Evolutionary conservation across 140 eudicot species (phyloP), one percentile per base, ranked within the genome.

Genomic region (Bidens hawaiensis): DNA sequence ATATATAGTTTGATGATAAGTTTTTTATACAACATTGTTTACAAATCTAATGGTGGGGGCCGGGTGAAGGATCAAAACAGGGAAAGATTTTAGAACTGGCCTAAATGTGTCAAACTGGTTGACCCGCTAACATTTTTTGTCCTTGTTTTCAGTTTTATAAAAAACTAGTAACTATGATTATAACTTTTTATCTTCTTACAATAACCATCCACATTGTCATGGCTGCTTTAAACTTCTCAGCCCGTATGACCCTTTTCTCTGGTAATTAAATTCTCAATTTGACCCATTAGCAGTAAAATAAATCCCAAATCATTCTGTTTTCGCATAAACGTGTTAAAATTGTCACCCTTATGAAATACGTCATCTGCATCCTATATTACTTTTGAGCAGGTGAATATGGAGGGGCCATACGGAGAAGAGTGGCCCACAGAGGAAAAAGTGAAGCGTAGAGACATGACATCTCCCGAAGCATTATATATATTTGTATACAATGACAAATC

Each of bases 361-460:
- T 17, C 11, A 27, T 8, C 10, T 31, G 14, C 7, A 49, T 65
- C 15, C 13, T 22, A 5, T 28, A 54, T 60, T 62, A 22, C 25
- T 50, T 70, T 62, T 71, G 46, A 46, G 34, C 68, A 87, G 94
- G 62, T 65, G 17, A 93, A 93, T 64, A 93, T 88, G 99, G 99
- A 85, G 73, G 81, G 71, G 12, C 86, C 82, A 16, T 93, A 51
- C 76, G 97, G 97, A 70, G 60, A 78, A 22, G 96, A 93, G 62
- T 93, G 99, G 99, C 76, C 85, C 16, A 49, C 60, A 24, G 97
- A 93, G 73, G 99, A 93, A 76, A 93, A 83, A 78, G 78, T 75
- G 67, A 93, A 93, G 68, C 80, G 81, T 64, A 83, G 78, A 59
- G 99, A 88, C 56, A 85, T 93, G 95, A 75, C 82, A 61, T 76